Evolutionary conservation across 2,329 filamentous ascomycete species (phyloP).

Genomic region (Paecilomyces dactylethromorphus): DNA sequence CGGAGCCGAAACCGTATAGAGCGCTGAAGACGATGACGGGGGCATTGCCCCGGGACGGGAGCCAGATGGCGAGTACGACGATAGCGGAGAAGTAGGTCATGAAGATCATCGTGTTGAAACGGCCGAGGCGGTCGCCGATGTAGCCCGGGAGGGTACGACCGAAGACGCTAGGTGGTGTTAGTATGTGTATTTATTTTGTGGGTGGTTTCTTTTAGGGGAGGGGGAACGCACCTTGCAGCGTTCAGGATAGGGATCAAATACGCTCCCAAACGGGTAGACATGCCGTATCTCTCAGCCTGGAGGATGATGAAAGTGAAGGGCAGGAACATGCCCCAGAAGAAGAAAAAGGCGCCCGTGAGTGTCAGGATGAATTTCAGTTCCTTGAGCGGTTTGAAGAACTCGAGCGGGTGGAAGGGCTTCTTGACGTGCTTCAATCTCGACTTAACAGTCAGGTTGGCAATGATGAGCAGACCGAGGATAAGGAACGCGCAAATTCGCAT

Average conservation of each 20-base stretch:
- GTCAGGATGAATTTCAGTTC: conserved; percentile 17
- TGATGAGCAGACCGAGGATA: conserved; percentile 51
- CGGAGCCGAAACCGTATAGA: conserved; percentile 62
- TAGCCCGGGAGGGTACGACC: conserved; percentile 27
- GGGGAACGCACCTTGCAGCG: conserved; percentile 31
- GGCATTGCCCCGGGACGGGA: conserved; percentile 44
- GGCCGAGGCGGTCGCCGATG: conserved; percentile 20
- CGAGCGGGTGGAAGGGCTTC: conserved; percentile 5
- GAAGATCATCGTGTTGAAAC: conserved; percentile 16
- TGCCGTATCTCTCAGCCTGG: conserved; percentile 43
- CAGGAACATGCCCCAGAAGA: conserved; percentile 56
- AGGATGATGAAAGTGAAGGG: conserved; percentile 48
- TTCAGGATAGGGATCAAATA: conserved; percentile 53
- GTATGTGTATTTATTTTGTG: background rate
- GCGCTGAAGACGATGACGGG: conserved; percentile 57
- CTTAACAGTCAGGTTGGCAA: conserved; percentile 48
- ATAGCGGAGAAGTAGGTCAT: conserved; percentile 33
- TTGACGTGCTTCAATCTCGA: conserved; percentile 33
- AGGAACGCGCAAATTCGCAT: conserved; percentile 54
- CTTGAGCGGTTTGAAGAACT: conserved; percentile 15
- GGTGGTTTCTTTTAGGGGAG: background rate
- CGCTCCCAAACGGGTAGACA: conserved; percentile 41
- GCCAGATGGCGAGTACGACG: conserved; percentile 48
- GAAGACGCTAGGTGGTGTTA: conserved; percentile 17
- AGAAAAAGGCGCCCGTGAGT: conserved; percentile 20